phyloP scores from a whole-genome alignment of 495 filamentous ascomycete genomes.

The Penicillium herquei region DNA sequence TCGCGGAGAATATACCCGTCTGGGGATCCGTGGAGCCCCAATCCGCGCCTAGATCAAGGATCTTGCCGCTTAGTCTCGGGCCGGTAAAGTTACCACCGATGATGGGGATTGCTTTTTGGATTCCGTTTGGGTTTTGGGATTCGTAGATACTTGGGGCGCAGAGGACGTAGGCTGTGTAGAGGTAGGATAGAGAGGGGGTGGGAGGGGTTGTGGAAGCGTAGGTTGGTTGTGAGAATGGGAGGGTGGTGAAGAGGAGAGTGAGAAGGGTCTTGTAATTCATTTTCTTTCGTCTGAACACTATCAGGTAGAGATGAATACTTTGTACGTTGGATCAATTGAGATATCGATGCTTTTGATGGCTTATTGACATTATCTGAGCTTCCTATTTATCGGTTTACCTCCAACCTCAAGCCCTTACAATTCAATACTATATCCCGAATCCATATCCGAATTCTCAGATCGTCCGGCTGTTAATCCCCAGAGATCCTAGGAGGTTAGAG shows the following conservation, averaged over 20 bases:
- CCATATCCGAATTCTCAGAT: background rate
- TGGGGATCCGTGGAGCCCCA: constrained; percentile 28
- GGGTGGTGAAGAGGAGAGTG: background rate
- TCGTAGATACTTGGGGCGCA: constrained; percentile 22
- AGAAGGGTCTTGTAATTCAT: background rate
- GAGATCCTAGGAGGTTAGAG: background rate
- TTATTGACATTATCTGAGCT: background rate
- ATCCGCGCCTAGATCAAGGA: constrained; percentile 33
- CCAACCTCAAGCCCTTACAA: background rate
- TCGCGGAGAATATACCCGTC: constrained; percentile 29
- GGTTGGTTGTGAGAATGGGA: background rate
- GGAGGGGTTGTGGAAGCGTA: constrained; percentile 3
- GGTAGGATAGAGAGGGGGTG: constrained; percentile 25
- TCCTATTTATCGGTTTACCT: background rate
- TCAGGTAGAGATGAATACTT: no score
- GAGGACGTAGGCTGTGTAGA: constrained; percentile 30
- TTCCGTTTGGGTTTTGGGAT: constrained; percentile 21
- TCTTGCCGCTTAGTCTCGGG: constrained; percentile 25
- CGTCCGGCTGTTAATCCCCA: background rate
- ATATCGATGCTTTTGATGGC: no score
- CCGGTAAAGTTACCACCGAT: constrained; percentile 34
- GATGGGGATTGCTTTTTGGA: constrained; percentile 28
- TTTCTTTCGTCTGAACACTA: no score
- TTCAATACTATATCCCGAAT: background rate
- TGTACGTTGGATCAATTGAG: no score